Conservation (phyloP, 805 yeast species). For the Isabelozyma rhagii region DNA sequence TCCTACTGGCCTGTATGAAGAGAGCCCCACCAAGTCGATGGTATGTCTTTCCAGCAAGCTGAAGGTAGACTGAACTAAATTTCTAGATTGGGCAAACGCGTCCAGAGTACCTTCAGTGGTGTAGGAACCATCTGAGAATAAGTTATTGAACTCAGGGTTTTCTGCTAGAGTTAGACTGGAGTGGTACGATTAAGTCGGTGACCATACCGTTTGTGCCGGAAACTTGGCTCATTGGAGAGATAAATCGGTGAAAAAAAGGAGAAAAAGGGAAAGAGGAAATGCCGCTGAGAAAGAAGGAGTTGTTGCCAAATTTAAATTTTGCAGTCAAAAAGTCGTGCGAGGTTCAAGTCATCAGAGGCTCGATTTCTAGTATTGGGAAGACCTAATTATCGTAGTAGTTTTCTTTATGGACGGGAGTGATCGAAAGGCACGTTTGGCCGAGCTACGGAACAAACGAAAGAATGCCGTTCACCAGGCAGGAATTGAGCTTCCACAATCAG, state of each 20-base stretch:
- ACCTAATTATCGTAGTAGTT: too few relatives aligned
- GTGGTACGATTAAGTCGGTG: neutral
- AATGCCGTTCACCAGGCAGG: neutral
- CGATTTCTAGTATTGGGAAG: too few relatives aligned
- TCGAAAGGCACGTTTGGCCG: conserved; percentile 17
- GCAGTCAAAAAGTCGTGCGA: neutral
- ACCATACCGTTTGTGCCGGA: neutral
- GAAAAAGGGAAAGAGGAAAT: neutral
- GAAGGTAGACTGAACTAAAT: neutral
- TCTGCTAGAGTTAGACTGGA: neutral
- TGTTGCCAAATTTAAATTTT: neutral
- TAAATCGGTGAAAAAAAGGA: neutral
- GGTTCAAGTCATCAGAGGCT: neutral
- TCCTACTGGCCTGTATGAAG: too few relatives aligned
- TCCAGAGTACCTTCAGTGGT: neutral
- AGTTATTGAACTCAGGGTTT: neutral
- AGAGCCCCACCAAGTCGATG: too few relatives aligned
- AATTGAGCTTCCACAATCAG: neutral
- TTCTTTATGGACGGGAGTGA: conserved; percentile 1
- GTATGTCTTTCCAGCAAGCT: neutral
- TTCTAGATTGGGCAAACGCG: neutral
- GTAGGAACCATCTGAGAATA: neutral
- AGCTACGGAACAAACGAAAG: conserved; percentile 9
- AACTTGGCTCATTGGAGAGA: neutral
- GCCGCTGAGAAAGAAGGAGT: neutral